Base-by-base conservation (phyloP, 345 rosid genomes). In the Populus nigra region DNA sequence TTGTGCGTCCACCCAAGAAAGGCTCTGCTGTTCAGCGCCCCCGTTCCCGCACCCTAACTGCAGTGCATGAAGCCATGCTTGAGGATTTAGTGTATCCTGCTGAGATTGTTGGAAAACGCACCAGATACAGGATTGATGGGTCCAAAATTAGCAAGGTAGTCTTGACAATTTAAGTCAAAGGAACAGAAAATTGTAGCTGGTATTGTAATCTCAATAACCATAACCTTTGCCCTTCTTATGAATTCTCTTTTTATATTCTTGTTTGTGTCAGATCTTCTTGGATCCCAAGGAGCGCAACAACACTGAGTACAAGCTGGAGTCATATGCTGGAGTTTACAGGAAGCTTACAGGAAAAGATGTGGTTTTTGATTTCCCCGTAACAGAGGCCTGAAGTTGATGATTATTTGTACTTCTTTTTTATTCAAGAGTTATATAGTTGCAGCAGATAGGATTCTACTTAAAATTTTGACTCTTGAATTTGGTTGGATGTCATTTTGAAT, bases 1-100 rank as follows among this genome's bases (percentile, higher is more conserved):
- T 93, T 31, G 25, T 88, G 79, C 85, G 93, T 73, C 98, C 97
- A 33, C 98, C 98, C 5, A 94, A 94, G 94, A 94, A 91, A 76
- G 98, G 97, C 55, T 91, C 98, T 72, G 98, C 98, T 73, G 97
- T 67, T 77, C 93, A 89, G 87, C 78, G 97, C 62, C 98, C 98
- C 53, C 92, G 97, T 53, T 71, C 86, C 78, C 90, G 98, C 73
- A 93, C 95, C 63, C 88, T 94, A 6, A 94, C 98, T 33, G 82
- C 89, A 11, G 97, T 94, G 33, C 97, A 94, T 8, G 98, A 91
- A 69, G 94, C 94, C 23, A 84, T 90, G 77, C 96, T 94, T 8
- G 94, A 94, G 80, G 98, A 92, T 85, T 88, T 91, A 0, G 98
- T 92, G 10, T 86, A 84, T 75, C 98, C 97, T 43, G 96, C 98